These are phyloP conservation scores for Kuraishia borneana DNA, from an alignment of 805 yeast species.

Conservation along the genomic window DNA sequence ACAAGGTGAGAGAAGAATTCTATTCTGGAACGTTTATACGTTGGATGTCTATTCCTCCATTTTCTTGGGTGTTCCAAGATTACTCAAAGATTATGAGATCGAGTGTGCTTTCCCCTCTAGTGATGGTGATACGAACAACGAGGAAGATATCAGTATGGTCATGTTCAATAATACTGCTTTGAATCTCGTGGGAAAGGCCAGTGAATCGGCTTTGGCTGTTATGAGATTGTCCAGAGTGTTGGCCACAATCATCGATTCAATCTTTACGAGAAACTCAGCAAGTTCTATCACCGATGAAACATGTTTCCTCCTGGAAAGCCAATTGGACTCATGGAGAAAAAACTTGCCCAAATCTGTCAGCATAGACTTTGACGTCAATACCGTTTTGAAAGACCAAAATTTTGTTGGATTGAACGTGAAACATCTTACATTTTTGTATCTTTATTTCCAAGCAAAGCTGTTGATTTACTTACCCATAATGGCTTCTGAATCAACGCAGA, in stretches of 20 bases:
- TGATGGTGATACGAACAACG: slow-evolving; percentile 22
- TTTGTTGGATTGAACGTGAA: slow-evolving; percentile 25
- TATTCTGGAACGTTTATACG: slow-evolving; percentile 78
- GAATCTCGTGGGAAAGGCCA: slow-evolving; percentile 60
- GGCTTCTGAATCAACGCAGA: slow-evolving; percentile 25
- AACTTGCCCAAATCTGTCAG: slow-evolving; percentile 51
- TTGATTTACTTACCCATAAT: slow-evolving; percentile 56
- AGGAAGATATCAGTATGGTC: slow-evolving; percentile 41
- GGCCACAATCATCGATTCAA: slow-evolving; percentile 61
- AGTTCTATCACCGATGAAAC: slow-evolving; percentile 18
- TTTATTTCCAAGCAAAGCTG: slow-evolving; percentile 53
- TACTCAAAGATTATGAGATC: slow-evolving; percentile 69
- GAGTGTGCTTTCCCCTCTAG: slow-evolving; percentile 78
- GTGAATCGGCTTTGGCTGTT: slow-evolving; percentile 47
- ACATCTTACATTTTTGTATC: slow-evolving; percentile 40
- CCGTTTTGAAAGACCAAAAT: slow-evolving; percentile 27
- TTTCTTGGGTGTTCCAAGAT: slow-evolving; percentile 72
- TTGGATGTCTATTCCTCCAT: slow-evolving; percentile 68
- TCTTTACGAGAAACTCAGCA: slow-evolving; percentile 47
- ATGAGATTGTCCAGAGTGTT: slow-evolving; percentile 64
- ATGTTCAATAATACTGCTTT: slow-evolving; percentile 48
- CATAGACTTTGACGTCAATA: slow-evolving; percentile 55
- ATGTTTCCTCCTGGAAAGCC: slow-evolving; percentile 38
- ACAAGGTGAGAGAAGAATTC: slow-evolving; percentile 72
- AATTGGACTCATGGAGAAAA: slow-evolving; percentile 69